phyloP scores from a whole-genome alignment of 768 basidiomycete genomes.

The Termitomyces sp. region DNA sequence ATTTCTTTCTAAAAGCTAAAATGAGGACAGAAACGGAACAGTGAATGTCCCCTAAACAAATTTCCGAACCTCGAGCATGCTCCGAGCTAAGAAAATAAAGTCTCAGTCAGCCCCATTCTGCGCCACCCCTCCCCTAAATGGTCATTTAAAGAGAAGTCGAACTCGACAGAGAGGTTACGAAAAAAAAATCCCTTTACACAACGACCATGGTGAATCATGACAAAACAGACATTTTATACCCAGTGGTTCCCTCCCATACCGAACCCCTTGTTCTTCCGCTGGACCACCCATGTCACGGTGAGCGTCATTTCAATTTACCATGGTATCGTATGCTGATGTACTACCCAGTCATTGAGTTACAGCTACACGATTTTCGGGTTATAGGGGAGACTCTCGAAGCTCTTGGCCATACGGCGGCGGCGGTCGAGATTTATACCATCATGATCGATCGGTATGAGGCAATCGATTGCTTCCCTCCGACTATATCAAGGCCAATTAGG shows the following conservation, averaged over 20 bases:
- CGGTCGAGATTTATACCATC: neutral
- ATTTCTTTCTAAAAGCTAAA: no score
- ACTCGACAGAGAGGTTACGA: neutral
- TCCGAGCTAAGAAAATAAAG: neutral
- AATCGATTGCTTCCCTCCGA: neutral
- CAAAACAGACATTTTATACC: neutral
- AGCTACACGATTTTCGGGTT: neutral
- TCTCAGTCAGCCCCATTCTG: conserved; percentile 2
- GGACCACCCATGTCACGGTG: neutral
- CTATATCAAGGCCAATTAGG: neutral
- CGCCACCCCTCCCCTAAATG: conserved; percentile 3
- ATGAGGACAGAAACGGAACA: no score
- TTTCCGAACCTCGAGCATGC: neutral
- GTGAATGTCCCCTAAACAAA: neutral
- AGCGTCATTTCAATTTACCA: neutral
- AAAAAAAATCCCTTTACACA: neutral
- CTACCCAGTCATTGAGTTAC: neutral
- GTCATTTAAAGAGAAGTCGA: neutral
- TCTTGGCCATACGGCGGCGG: neutral
- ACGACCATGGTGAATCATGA: neutral
- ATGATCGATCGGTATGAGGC: conserved; percentile 1
- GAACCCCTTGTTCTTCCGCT: neutral
- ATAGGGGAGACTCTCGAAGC: conserved; percentile 1
- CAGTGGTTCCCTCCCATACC: neutral
- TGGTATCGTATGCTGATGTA: neutral